Evolutionary conservation across 1,284 basidiomycete genomes (phyloP), one percentile per base, ranked within the genome.

Genomic region (Gymnopus androsaceus): DNA sequence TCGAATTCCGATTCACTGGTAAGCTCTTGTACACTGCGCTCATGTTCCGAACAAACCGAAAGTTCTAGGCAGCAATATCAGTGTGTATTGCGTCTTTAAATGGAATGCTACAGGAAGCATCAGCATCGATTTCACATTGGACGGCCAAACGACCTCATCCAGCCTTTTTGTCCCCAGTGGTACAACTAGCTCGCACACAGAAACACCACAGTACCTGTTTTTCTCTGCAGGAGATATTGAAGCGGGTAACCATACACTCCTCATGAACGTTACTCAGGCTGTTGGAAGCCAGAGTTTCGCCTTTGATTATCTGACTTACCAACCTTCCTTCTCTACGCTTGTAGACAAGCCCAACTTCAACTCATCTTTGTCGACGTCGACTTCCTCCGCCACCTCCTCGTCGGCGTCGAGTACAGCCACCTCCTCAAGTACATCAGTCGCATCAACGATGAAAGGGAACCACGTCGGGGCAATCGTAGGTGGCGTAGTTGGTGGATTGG

Each of bases 391-490:
- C 17, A 3, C 30, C 33, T 45, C 30, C 8, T 23, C 48, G 19
- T 30, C 45, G n/a, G 28, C 55, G 3, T 42, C 48, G 15, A 40
- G 19, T 23, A 23, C 49, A 25, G 34, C 17, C 12, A 17, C 36
- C 9, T 37, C 36, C 15, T 19, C 7, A 33, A 33, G 31, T 33
- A n/a, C 31, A 14, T 14, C 7, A 33, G 31, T 7, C 31, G 6
- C 14, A 14, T 7, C 31, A 11, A n/a, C n/a, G n/a, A n/a, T n/a
- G n/a, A n/a, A 2, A n/a, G 15, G 36, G 19, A 37, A n/a, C 3
- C 72, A 74, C 48, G 70, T 70, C 46, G 74, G 75, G 14, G 72
- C 75, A 2, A 76, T 77, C 47, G 75, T 72, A 19, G 76, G 76
- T 48, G 76, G 75, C 31, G 73, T 76, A 12, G 67, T 78, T 23